A percentile compares a stretch with the other conserved stretches of the same genome.
phyloP scores from a whole-genome alignment of 192 early-diverging fungal genomes.

The Entophlyctis helioformis region DNA sequence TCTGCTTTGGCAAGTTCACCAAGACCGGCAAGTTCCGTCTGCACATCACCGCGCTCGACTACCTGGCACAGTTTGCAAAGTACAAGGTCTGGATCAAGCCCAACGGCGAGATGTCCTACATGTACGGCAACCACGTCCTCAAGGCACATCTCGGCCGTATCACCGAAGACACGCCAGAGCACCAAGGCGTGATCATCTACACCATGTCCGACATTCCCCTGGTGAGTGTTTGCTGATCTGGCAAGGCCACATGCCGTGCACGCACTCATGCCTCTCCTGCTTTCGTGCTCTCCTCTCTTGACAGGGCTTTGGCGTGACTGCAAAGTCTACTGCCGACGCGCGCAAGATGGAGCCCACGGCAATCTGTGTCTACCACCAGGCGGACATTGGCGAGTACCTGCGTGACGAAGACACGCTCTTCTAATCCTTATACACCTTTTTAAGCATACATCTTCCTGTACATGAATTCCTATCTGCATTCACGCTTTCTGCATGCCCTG shows the following conservation, averaged over 20 bases:
- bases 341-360: slow-evolving; percentile 89
- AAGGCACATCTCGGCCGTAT: slow-evolving; percentile 96
- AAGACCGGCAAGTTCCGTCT: slow-evolving; percentile 95
- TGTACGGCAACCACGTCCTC: slow-evolving; percentile 96
- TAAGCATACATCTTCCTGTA: too few species aligned
- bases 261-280: too few species aligned
- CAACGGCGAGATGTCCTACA: slow-evolving; percentile 96
- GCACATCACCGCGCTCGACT: slow-evolving; percentile 85
- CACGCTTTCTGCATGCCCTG: too few species aligned
- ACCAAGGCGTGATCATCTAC: slow-evolving; percentile 91
- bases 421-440: too few species aligned
- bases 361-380: slow-evolving; percentile 91
- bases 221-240: slow-evolving; percentile 17
- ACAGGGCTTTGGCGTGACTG: slow-evolving; percentile 89
- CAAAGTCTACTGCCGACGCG: slow-evolving; percentile 81
- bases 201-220: slow-evolving; percentile 90
- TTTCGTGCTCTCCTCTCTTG: background rate
- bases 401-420: slow-evolving; percentile 25
- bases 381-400: slow-evolving; percentile 93
- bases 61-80: slow-evolving; percentile 90
- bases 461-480: too few species aligned
- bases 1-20: slow-evolving; percentile 99
- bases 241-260: too few species aligned
- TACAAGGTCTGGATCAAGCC: slow-evolving; percentile 99
- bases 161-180: slow-evolving; percentile 96